Conservation (phyloP, 176 grass and related monocot species). For the Typha latifolia region DNA sequence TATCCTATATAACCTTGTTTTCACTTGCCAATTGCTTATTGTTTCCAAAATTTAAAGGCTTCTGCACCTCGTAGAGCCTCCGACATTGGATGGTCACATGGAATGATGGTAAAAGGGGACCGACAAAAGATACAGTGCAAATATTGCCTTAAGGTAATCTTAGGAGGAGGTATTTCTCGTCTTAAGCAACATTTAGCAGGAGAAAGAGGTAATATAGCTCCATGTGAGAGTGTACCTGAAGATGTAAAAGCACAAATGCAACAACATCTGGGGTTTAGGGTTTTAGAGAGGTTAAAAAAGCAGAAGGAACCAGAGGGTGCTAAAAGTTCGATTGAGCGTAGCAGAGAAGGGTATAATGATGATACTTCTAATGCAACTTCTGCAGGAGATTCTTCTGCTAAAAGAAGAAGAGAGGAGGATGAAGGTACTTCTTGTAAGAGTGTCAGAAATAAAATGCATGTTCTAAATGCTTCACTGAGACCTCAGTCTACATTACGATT, state of each 20-base stretch:
- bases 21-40: not conserved
- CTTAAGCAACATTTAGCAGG: conserved; percentile 29
- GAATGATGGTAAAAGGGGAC: conserved; percentile 19
- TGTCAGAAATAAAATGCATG: conserved; percentile 1
- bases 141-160: conserved; percentile 24
- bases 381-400: conserved; percentile 4
- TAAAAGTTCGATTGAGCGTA: conserved; percentile 9
- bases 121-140: conserved; percentile 25
- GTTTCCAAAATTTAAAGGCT: conserved; percentile 4
- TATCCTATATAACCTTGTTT: not conserved
- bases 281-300: conserved; percentile 16
- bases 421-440: conserved; percentile 11
- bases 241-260: conserved; percentile 29
- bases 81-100: conserved; percentile 24
- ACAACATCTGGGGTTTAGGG: conserved; percentile 23
- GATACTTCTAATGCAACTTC: conserved; percentile 8
- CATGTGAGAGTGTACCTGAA: conserved; percentile 20
- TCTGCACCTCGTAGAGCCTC: conserved; percentile 12
- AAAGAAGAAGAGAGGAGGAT: conserved; percentile 16
- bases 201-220: conserved; percentile 30
- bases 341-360: conserved; percentile 10
- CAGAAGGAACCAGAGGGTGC: conserved; percentile 8
- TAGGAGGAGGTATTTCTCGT: conserved; percentile 23
- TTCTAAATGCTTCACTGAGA: not conserved
- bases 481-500: not conserved